phyloP scores from a whole-genome alignment of 352 stramenopile genomes.

The Pythium inflatum region DNA sequence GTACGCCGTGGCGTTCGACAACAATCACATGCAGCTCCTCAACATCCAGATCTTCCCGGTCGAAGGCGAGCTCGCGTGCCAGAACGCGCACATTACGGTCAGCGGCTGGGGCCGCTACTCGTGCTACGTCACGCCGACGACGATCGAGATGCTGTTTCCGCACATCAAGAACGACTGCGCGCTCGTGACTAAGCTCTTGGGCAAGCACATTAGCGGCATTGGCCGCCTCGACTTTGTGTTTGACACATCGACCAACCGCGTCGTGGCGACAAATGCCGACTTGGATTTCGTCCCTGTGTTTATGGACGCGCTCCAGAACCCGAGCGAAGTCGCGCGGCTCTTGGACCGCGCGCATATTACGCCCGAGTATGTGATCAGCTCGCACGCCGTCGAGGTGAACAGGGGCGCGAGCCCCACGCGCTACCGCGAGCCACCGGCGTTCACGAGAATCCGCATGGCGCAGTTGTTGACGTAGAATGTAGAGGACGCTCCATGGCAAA shows the following conservation, averaged over 20 bases:
- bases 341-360: slow-evolving; percentile 24
- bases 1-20: slow-evolving; percentile 15
- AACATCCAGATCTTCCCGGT: slow-evolving; percentile 18
- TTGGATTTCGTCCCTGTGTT: slow-evolving; percentile 26
- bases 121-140: slow-evolving; percentile 24
- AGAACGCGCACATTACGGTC: slow-evolving; percentile 12
- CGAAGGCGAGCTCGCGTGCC: slow-evolving; percentile 13
- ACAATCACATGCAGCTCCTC: slow-evolving; percentile 14
- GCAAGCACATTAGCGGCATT: slow-evolving; percentile 18
- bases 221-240: slow-evolving; percentile 28
- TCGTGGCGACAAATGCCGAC: slow-evolving; percentile 21
- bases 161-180: slow-evolving; percentile 17
- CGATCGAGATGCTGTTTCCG: slow-evolving; percentile 30
- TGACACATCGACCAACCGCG: slow-evolving; percentile 18
- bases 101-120: slow-evolving; percentile 25
- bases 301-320: slow-evolving; percentile 22
- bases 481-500: background rate
- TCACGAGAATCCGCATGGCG: background rate
- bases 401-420: background rate
- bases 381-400: background rate
- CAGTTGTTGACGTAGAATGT: slow-evolving; percentile 6
- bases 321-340: slow-evolving; percentile 18
- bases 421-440: background rate
- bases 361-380: slow-evolving; percentile 21
- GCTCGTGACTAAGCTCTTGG: slow-evolving; percentile 25